Conservation (phyloP, 1,139 yeast genomes). For the Kodamaea derodonti region DNA sequence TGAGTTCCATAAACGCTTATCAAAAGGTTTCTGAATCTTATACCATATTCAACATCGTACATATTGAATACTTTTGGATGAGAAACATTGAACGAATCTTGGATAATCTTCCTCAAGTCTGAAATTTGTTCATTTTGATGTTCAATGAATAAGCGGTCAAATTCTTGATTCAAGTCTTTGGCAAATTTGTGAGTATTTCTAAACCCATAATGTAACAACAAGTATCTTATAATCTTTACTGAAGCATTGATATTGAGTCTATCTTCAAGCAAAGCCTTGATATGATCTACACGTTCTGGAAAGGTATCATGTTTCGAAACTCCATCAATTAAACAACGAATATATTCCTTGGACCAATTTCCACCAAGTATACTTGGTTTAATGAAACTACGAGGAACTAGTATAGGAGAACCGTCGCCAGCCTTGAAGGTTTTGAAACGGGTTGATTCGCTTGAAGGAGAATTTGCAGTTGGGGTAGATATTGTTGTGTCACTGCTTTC, state of each 20-base stretch:
- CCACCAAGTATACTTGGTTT: slow-evolving; percentile 6
- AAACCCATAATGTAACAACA: slow-evolving; percentile 19
- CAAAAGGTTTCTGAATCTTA: slow-evolving; percentile 16
- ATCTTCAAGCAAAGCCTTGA: slow-evolving; percentile 6
- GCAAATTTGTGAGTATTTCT: slow-evolving; percentile 8
- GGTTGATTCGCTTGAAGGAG: neutral
- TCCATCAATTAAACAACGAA: slow-evolving; percentile 8
- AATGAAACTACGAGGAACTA: neutral
- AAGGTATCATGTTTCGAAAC: slow-evolving; percentile 1
- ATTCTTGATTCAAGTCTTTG: slow-evolving; percentile 10
- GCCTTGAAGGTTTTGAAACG: neutral
- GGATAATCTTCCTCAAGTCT: slow-evolving; percentile 4
- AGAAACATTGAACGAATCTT: slow-evolving; percentile 3
- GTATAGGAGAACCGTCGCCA: neutral
- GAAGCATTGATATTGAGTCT: slow-evolving; percentile 8
- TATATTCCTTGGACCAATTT: slow-evolving; percentile 11
- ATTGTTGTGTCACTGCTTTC: neutral
- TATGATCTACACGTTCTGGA: slow-evolving; percentile 3
- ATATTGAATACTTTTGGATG: slow-evolving; percentile 3
- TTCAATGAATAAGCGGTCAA: slow-evolving; percentile 13
- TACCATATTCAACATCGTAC: slow-evolving; percentile 15
- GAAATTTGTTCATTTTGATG: slow-evolving; percentile 5
- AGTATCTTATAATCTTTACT: slow-evolving; percentile 12
- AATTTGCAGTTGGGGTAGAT: neutral
- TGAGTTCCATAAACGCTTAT: slow-evolving; percentile 13